Evolutionary conservation across 495 filamentous ascomycete species (phyloP), one percentile per base, ranked within the genome.

Genomic region (Trichoderma asperelloides): DNA sequence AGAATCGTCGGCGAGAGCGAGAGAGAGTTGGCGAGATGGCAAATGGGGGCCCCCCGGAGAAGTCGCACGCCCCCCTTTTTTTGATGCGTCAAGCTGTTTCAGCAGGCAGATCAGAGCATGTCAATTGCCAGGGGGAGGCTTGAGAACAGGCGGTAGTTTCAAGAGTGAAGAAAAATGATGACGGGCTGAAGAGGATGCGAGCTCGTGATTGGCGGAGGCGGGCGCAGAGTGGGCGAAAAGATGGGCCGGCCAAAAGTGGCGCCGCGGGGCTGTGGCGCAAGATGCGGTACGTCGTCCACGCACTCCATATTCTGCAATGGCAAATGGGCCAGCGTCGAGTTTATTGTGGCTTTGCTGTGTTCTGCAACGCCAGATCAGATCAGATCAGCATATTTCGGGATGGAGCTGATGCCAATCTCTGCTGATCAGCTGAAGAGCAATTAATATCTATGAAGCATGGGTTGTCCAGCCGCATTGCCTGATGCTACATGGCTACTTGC

Each of bases 61-160:
- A 21, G 21, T 28, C 55, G 55, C 55, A 60, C 55, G 55, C 55
- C 55, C 55, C 55, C 55, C 55, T 60, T 60, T 60, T 57, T 60
- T 57, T 30, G 25, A 60, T 60, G 55, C 55, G 55, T 28, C 55
- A 60, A 60, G 55, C 55, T 3, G 55, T 60, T 60, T 60, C 55
- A 60, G 55, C 55, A 30, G 55, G 27, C 55, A 60, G 55, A 60
- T 60, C 55, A 25, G 11, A 18, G 27, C 25, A 60, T 60, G 55
- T 13, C 23, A 60, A 11, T 13, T 11, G 11, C 23, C 23, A 30
- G 55, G 55, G 55, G 55, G 55, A 21, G 18, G 47, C n/a, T 51
- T 21, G 47, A 28, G 55, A 25, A 25, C 55, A 60, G 55, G 55
- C 28, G 55, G 55, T 25, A 21, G 55, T 23, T 60, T 60, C 11